These are phyloP conservation scores for Suhomyces pyralidae DNA, from an alignment of 805 yeast species.

Conservation along the genomic window DNA sequence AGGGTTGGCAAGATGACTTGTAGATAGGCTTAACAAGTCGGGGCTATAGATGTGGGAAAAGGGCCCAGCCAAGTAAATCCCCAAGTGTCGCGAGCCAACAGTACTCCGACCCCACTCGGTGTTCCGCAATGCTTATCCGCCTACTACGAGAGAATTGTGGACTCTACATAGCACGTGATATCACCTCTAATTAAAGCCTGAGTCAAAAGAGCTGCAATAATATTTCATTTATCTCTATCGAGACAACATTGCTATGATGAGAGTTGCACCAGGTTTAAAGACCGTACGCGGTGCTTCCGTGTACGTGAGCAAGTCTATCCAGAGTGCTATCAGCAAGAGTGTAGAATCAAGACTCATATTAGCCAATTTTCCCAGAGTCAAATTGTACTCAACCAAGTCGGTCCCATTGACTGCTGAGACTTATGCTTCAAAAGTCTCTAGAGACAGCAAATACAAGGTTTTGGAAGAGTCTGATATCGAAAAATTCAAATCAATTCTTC, in stretches of 20 bases:
- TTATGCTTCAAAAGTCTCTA: conserved; percentile 54
- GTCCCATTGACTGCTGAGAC: conserved; percentile 66
- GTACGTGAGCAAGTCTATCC: not conserved
- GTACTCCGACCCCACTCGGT: not conserved
- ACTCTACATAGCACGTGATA: not conserved
- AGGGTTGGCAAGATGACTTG: not conserved
- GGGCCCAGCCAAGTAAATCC: too few species aligned
- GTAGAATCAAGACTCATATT: not conserved
- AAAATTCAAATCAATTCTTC: conserved; percentile 58
- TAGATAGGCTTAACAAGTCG: not conserved
- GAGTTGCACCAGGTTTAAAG: not conserved
- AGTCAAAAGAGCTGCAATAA: not conserved
- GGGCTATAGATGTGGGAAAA: not conserved
- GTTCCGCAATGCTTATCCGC: not conserved
- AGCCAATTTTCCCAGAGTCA: not conserved
- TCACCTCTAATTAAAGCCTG: not conserved
- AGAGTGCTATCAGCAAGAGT: not conserved
- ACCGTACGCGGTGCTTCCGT: not conserved
- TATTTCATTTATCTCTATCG: not conserved
- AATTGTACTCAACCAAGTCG: conserved; percentile 23
- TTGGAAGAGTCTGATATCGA: conserved; percentile 56
- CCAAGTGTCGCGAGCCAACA: not conserved
- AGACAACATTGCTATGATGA: not conserved
- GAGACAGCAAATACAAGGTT: conserved; percentile 50
- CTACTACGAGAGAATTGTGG: not conserved